Conservation (phyloP, 2,329 filamentous ascomycete species). For the Monosporascus sp. region DNA sequence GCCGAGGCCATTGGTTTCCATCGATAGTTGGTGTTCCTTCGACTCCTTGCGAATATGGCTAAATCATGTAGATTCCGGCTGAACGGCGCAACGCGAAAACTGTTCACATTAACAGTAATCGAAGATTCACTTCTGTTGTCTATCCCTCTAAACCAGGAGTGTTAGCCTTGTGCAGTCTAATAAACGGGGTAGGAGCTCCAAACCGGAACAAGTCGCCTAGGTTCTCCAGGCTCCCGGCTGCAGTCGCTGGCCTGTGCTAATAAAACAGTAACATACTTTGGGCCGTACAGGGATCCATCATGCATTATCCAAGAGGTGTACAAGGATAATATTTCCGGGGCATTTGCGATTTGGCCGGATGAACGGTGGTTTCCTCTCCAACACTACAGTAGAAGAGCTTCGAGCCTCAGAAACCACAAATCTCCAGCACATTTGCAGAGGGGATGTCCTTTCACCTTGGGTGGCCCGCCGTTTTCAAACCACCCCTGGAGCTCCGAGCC, state of each 20-base stretch:
- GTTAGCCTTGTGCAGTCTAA: too few relatives aligned
- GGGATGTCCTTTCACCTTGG: not conserved
- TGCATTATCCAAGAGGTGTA: too few relatives aligned
- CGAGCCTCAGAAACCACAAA: not conserved
- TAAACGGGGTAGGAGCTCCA: too few relatives aligned
- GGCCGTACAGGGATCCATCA: too few relatives aligned
- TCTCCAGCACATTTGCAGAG: not conserved
- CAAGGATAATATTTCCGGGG: too few relatives aligned
- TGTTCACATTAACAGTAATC: conserved; percentile 32
- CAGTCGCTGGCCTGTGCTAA: too few relatives aligned
- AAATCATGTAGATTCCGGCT: conserved; percentile 30
- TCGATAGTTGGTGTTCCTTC: conserved; percentile 31
- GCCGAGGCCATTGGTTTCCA: conserved; percentile 29
- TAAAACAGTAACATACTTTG: too few relatives aligned
- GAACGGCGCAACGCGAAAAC: conserved; percentile 30
- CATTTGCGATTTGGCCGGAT: too few relatives aligned
- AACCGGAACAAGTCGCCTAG: too few relatives aligned
- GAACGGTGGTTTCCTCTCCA: too few relatives aligned
- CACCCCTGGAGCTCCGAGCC: not conserved
- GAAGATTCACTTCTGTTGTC: not conserved
- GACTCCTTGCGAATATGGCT: conserved; percentile 26
- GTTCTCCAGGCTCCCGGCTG: too few relatives aligned
- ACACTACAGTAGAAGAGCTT: not conserved
- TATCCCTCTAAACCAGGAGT: too few relatives aligned
- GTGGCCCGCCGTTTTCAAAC: not conserved